Evolutionary conservation across 2,329 filamentous ascomycete genomes (phyloP).

Genomic region (Aspergillus puulaauensis): DNA sequence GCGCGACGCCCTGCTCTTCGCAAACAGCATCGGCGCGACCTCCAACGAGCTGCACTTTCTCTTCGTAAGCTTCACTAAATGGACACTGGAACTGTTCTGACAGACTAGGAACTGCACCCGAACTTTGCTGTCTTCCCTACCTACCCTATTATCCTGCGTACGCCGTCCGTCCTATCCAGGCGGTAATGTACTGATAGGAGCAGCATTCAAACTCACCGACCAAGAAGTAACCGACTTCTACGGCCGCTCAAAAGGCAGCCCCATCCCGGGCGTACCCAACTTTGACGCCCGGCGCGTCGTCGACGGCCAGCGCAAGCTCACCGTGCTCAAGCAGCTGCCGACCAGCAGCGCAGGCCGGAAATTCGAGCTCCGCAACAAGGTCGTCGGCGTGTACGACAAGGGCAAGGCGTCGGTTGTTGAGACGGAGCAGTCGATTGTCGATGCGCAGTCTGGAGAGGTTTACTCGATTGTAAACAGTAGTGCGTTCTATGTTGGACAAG

Average conservation of each 20-base stretch:
- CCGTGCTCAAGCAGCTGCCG: conserved; percentile 74
- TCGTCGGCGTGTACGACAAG: conserved; percentile 87
- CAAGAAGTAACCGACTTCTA: conserved; percentile 86
- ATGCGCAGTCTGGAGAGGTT: conserved; percentile 65
- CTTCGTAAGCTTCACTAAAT: conserved; percentile 58
- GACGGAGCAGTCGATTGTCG: conserved; percentile 74
- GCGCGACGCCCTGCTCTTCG: conserved; percentile 86
- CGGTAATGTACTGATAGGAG: conserved; percentile 35
- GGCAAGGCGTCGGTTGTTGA: conserved; percentile 80
- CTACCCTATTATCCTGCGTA: conserved; percentile 77
- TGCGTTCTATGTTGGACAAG: conserved; percentile 77
- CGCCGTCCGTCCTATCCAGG: not conserved
- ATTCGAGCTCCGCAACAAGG: conserved; percentile 75
- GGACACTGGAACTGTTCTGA: not conserved
- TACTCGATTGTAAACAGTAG: conserved; percentile 69
- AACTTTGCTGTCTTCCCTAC: conserved; percentile 87
- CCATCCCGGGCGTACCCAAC: conserved; percentile 73
- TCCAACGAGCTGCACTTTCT: conserved; percentile 90
- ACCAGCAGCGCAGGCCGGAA: conserved; percentile 66
- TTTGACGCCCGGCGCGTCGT: conserved; percentile 74
- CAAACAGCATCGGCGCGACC: conserved; percentile 81
- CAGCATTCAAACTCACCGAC: conserved; percentile 72
- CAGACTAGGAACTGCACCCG: conserved; percentile 74
- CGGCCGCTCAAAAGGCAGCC: conserved; percentile 57
- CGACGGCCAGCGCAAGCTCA: conserved; percentile 79